Evolutionary conservation across 1,284 basidiomycete genomes (phyloP), one percentile per base, ranked within the genome.

Genomic region (Boletus subluridellus): DNA sequence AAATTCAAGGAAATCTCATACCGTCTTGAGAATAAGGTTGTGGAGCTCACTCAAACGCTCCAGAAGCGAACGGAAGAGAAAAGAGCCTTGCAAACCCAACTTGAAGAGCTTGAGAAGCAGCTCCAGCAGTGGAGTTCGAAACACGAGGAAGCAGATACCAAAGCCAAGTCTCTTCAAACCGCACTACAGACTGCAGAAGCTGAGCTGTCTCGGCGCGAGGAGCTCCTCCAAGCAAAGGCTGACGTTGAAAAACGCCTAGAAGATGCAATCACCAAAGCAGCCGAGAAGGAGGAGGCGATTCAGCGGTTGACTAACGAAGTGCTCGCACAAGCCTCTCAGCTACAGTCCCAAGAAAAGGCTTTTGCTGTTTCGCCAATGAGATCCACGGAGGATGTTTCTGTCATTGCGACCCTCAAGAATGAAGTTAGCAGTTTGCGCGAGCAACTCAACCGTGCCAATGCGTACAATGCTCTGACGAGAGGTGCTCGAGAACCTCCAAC

Each of bases 1-100:
- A 98, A 97, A 74, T 97, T 97, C 84, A 98, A 99, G 77, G 97
- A 99, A 77, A 98, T 98, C 64, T 98, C 97, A 0, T 99, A 98
- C 74, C 88, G 87, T 67, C 82, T 99, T 60, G 97, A 99, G 79
- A 99, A 99, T 83, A 99, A 99, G 78, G 97, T 99, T 50, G 94
- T 99, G 60, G 96, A 99, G 73, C 89, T 99, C 66, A 99, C 97
- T 0, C 97, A 99, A 73, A 87, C 80, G n/a, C 82, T 99, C 17
- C 97, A 99, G 75, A 90, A 85, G 71, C 87, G 96, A 44, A 95
- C 89, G 10, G 85, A 86, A 63, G 96, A 99, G 78, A 96, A 94
- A 80, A 96, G 94, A 76, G 88, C 88, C 60, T 79, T 99, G 42
- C 87, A 90, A 63, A 77, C 76, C 34, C 87, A 88, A 68, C 80